Evolutionary conservation across 2,329 filamentous ascomycete genomes (phyloP), one percentile per base, ranked within the genome.

Genomic region (Fusarium protoensiforme): DNA sequence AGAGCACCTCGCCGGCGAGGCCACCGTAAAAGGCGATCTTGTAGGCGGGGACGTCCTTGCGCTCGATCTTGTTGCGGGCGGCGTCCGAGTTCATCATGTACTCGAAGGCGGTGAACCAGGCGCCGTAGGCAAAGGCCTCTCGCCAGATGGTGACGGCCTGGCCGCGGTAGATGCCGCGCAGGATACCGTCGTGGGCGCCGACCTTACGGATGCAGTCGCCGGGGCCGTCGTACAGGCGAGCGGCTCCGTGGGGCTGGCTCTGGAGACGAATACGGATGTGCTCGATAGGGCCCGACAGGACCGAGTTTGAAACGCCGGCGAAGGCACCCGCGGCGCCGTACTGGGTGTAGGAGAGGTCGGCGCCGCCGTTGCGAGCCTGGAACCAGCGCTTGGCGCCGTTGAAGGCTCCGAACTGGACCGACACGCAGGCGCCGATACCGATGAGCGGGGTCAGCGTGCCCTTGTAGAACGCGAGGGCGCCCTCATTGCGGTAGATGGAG

Each of bases 381-480:
- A 99, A 91, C 79, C 90, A 92, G 68, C 96, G 94, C 68, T 94
- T 93, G 10, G 96, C 95, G 80, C 93, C 92, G 87, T 98, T 95
- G 88, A 98, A 99, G 78, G 93, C 96, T 72, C 95, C 96, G 83
- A 99, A 99, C 87, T 99, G 96, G 78, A 99, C 93, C n/a, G 95
- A 98, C 53, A 96, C 95, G 82, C 96, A 99, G 76, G 96, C 96
- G 77, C 96, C 96, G 80, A 99, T 98, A 75, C 96, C 96, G 65
- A 99, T 90, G 64, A 99, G 88, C 0, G 96, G 96, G 7, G 96
- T 98, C 65, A 99, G 87, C 0, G 96, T 98, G 79, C 96, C 96
- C 85, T 99, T 99, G 90, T 99, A 99, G 87, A 99, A 99, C 65
- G 96, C 96, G 14, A 93, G 85, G 3, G 95, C 88, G 2, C 96